These are phyloP conservation scores for Capronia americana DNA, from an alignment of 2,329 filamentous ascomycete genomes.

Conservation along the genomic window DNA sequence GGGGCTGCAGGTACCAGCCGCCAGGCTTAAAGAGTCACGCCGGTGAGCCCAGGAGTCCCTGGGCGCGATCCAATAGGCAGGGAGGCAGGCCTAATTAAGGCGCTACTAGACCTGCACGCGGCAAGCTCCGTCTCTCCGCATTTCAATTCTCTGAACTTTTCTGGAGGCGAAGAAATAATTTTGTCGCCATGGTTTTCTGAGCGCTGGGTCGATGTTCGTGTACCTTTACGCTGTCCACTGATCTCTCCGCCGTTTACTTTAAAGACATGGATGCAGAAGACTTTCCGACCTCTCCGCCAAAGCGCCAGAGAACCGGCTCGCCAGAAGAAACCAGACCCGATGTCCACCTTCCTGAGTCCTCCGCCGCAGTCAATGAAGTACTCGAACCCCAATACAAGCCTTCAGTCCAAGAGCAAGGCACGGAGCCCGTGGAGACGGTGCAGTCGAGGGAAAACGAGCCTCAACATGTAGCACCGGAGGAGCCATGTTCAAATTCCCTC, in stretches of 20 bases:
- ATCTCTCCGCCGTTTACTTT: not conserved
- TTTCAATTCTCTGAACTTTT: slow-evolving; percentile 8
- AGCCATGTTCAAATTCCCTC: slow-evolving; percentile 28
- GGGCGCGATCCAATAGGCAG: not conserved
- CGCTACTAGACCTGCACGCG: not conserved
- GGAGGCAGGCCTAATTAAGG: too few relatives aligned
- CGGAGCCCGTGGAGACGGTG: not conserved
- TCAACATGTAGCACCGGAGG: not conserved
- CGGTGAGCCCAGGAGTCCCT: too few relatives aligned
- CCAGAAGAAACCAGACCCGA: slow-evolving; percentile 16
- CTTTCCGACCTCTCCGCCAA: slow-evolving; percentile 37
- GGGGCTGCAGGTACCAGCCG: too few relatives aligned
- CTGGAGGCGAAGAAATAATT: slow-evolving; percentile 1
- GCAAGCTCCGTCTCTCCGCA: slow-evolving; percentile 4
- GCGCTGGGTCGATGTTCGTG: not conserved
- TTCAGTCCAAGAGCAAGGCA: not conserved
- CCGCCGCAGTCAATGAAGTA: not conserved
- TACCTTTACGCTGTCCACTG: not conserved
- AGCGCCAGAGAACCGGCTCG: slow-evolving; percentile 35
- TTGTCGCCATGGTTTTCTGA: not conserved
- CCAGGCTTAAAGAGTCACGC: too few relatives aligned
- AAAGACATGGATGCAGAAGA: slow-evolving; percentile 33
- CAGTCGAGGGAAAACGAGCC: not conserved
- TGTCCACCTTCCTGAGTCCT: slow-evolving; percentile 4
- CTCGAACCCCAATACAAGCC: not conserved